These are phyloP conservation scores for Russula vinacea DNA, from an alignment of 768 basidiomycete genomes.

Conservation along the genomic window DNA sequence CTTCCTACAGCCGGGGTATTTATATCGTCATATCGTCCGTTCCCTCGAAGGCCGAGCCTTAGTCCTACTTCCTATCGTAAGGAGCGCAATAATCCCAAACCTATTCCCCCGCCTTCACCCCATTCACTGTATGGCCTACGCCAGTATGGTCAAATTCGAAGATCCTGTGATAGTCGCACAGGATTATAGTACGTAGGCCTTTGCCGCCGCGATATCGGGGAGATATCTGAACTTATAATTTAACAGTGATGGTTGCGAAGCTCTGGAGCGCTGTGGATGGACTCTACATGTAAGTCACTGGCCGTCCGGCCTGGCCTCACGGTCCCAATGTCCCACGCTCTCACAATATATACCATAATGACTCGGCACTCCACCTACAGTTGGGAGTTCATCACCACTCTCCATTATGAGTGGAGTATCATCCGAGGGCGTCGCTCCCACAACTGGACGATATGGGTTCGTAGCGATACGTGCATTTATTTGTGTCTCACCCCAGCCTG, in stretches of 20 bases:
- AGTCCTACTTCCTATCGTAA: too few relatives aligned
- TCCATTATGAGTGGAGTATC: conserved; percentile 3
- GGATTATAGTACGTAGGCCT: neutral
- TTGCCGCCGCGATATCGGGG: neutral
- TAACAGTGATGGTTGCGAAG: neutral
- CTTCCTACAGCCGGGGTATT: too few relatives aligned
- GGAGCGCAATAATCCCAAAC: too few relatives aligned
- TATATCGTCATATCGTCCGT: too few relatives aligned
- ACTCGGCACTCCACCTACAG: neutral
- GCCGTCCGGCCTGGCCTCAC: too few relatives aligned
- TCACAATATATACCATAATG: too few relatives aligned
- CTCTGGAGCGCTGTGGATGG: neutral
- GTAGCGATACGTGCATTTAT: neutral
- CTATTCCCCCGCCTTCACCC: too few relatives aligned
- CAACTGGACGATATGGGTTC: neutral
- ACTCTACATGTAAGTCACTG: neutral
- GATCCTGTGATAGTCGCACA: neutral
- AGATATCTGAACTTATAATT: neutral
- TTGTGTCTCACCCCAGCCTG: neutral
- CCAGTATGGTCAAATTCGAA: neutral
- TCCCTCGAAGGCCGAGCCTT: too few relatives aligned
- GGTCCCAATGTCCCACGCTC: too few relatives aligned
- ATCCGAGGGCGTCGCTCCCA: neutral
- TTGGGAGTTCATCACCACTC: conserved; percentile 3
- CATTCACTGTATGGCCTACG: too few relatives aligned